These are phyloP conservation scores for Tanacetum coccineum DNA, from an alignment of 129 eudicot species.

Conservation along the genomic window DNA sequence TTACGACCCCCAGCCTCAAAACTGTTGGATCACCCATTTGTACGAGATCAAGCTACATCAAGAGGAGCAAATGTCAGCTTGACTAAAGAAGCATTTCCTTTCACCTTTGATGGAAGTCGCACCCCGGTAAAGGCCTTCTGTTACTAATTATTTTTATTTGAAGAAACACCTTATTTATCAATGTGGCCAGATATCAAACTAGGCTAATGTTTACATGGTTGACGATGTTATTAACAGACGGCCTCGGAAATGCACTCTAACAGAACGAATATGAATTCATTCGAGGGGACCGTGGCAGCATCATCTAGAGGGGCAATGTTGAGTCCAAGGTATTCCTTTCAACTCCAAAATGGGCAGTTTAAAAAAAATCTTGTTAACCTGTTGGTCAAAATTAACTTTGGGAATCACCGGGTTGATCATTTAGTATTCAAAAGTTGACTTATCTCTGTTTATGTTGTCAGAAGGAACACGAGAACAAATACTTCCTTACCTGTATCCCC, in stretches of 20 bases:
- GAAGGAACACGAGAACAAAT: conserved; percentile 62
- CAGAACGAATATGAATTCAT: conserved; percentile 40
- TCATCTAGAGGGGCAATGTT: conserved; percentile 58
- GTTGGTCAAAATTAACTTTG: neutral
- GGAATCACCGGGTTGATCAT: neutral
- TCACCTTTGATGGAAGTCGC: conserved; percentile 80
- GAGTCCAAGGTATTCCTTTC: conserved; percentile 57
- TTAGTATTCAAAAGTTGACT: neutral
- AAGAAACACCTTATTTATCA: neutral
- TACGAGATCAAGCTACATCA: conserved; percentile 65
- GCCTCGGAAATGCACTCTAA: conserved; percentile 60
- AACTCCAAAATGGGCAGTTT: neutral
- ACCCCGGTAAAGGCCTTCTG: conserved; percentile 57
- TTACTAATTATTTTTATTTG: neutral
- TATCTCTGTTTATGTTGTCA: conserved; percentile 19
- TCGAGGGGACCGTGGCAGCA: conserved; percentile 44
- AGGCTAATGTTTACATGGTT: conserved; percentile 7
- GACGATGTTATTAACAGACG: conserved; percentile 37
- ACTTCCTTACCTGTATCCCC: conserved; percentile 95
- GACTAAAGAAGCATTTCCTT: conserved; percentile 70
- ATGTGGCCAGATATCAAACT: neutral
- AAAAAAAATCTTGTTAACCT: no score
- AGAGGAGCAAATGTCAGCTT: conserved; percentile 52
- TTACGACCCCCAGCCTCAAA: conserved; percentile 75
- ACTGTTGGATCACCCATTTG: conserved; percentile 72